phyloP scores from a whole-genome alignment of 352 stramenopile genomes.

The Phytopythium mirpurense region DNA sequence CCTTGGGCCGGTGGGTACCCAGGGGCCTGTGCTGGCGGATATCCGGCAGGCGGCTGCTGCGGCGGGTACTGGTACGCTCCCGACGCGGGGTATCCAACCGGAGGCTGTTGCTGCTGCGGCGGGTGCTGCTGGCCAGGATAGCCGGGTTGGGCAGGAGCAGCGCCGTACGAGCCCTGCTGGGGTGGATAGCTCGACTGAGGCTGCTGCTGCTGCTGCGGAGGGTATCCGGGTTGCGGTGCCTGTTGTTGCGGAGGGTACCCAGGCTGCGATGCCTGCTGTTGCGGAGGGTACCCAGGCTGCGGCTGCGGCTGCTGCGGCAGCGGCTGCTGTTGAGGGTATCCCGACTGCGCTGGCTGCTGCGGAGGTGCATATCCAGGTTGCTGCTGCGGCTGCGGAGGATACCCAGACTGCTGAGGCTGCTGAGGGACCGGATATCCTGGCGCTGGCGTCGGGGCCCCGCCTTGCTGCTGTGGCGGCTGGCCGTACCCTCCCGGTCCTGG shows the following conservation, averaged over 20 bases:
- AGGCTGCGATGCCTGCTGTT: conserved; percentile 18
- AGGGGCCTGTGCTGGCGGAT: conserved; percentile 13
- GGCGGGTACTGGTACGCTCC: conserved; percentile 14
- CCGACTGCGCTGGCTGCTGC: conserved; percentile 9
- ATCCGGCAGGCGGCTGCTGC: conserved; percentile 13
- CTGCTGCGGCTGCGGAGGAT: conserved; percentile 21
- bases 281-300: conserved; percentile 20
- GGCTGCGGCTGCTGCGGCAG: conserved; percentile 19
- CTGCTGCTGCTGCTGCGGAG: conserved; percentile 23
- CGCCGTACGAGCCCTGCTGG: conserved; percentile 9
- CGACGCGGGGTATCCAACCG: conserved; percentile 12
- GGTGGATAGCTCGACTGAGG: conserved; percentile 19
- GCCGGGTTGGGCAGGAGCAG: neutral
- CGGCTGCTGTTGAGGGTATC: too few relatives aligned
- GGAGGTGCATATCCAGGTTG: conserved; percentile 18
- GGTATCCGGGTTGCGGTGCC: conserved; percentile 13
- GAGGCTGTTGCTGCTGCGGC: neutral
- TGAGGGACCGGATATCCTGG: conserved; percentile 12
- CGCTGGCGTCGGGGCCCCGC: conserved; percentile 8
- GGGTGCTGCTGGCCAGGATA: conserved; percentile 13
- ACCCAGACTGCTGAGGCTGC: conserved; percentile 10
- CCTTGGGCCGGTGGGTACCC: conserved; percentile 15
- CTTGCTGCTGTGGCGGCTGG: conserved; percentile 13
- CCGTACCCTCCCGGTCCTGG: conserved; percentile 6
- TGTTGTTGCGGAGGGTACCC: conserved; percentile 26